These are phyloP conservation scores for Moesziomyces sp. DNA, from an alignment of 1,284 basidiomycete genomes.

Conservation along the genomic window DNA sequence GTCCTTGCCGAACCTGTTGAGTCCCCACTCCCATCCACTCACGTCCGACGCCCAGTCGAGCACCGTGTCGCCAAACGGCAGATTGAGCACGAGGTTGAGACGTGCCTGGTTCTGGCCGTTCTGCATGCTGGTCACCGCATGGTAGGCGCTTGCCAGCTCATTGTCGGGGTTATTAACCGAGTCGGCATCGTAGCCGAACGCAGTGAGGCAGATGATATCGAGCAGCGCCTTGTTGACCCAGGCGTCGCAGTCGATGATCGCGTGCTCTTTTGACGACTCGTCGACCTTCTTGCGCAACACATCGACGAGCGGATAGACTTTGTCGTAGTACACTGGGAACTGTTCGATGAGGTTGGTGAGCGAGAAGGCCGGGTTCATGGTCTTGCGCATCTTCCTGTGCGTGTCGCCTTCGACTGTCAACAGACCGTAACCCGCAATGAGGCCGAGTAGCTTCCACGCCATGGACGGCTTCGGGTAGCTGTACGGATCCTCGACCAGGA, in stretches of 20 bases:
- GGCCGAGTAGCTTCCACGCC: slow-evolving; percentile 41
- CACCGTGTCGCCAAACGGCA: slow-evolving; percentile 48
- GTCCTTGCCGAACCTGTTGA: slow-evolving; percentile 3
- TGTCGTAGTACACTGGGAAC: slow-evolving; percentile 55
- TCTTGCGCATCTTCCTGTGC: slow-evolving; percentile 55
- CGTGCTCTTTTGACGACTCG: slow-evolving; percentile 25
- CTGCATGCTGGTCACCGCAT: slow-evolving; percentile 56
- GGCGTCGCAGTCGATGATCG: slow-evolving; percentile 52
- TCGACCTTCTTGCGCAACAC: slow-evolving; percentile 46
- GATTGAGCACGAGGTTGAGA: slow-evolving; percentile 54
- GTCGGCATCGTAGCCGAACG: slow-evolving; percentile 57
- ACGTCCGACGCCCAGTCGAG: slow-evolving; percentile 26
- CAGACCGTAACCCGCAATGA: slow-evolving; percentile 54
- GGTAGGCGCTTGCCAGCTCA: slow-evolving; percentile 59
- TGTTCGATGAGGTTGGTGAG: slow-evolving; percentile 53
- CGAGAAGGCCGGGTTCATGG: slow-evolving; percentile 59
- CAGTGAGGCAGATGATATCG: slow-evolving; percentile 64
- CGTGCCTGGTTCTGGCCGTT: slow-evolving; percentile 51
- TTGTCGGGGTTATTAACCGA: slow-evolving; percentile 51
- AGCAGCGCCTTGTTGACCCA: slow-evolving; percentile 59
- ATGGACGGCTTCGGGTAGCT: slow-evolving; percentile 45
- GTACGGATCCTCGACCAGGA: slow-evolving; percentile 51
- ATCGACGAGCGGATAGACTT: slow-evolving; percentile 47
- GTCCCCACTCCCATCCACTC: slow-evolving; percentile 14
- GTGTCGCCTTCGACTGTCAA: slow-evolving; percentile 52